Evolutionary conservation across 2,329 filamentous ascomycete genomes (phyloP).

Genomic region (Sordariomycetes sp.): DNA sequence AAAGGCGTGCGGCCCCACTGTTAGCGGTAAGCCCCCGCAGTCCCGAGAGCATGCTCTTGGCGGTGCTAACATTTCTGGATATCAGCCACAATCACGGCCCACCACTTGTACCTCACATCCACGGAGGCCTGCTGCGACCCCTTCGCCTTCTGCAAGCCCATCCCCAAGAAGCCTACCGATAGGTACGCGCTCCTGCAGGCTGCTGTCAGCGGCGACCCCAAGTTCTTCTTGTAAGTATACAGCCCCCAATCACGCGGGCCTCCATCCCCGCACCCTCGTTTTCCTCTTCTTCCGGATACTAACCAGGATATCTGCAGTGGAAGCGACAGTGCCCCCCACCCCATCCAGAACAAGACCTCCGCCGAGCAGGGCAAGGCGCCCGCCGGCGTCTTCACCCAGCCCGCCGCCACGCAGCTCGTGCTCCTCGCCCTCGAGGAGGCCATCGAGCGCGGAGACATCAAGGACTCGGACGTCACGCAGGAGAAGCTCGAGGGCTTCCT

Average conservation of each 20-base stretch:
- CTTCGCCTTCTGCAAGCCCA: conserved; percentile 63
- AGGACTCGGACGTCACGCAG: conserved; percentile 39
- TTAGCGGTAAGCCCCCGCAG: conserved; percentile 37
- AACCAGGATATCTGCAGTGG: conserved; percentile 19
- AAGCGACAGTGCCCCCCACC: conserved; percentile 57
- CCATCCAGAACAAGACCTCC: conserved; percentile 42
- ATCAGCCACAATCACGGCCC: conserved; percentile 67
- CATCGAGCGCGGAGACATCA: conserved; percentile 39
- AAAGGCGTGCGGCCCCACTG: conserved; percentile 62
- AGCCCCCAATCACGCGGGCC: neutral
- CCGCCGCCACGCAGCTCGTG: conserved; percentile 55
- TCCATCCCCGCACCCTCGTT: conserved; percentile 4
- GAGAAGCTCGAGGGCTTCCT: conserved; percentile 45
- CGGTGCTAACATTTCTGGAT: neutral
- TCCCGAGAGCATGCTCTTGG: neutral
- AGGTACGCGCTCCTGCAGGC: conserved; percentile 62
- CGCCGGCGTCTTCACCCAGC: conserved; percentile 73
- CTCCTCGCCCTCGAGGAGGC: conserved; percentile 52
- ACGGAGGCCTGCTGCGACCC: conserved; percentile 55
- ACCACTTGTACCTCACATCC: conserved; percentile 72
- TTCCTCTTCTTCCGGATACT: neutral
- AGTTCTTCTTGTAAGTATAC: conserved; percentile 60
- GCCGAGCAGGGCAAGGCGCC: conserved; percentile 41
- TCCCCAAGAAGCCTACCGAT: conserved; percentile 61
- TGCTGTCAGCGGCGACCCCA: conserved; percentile 44